Percentiles rank a stretch among this genome's conserved stretches.
Evolutionary conservation across 139 green algal genomes (phyloP).

Genomic region (Picochlorum sp.): DNA sequence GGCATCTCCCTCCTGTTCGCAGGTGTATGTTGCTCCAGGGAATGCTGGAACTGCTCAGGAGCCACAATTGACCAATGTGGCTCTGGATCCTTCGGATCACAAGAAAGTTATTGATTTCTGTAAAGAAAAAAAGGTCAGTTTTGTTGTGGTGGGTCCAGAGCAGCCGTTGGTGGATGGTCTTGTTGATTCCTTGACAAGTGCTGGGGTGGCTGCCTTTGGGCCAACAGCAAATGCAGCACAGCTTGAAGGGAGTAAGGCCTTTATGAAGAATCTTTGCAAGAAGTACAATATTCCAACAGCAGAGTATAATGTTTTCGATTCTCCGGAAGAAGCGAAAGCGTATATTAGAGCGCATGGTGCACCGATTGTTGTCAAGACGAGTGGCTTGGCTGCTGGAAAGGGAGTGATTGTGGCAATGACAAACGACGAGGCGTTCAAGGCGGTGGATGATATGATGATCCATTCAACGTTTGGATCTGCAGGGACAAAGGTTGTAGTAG

Average conservation of each 20-base stretch:
- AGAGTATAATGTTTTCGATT: constrained; percentile 71
- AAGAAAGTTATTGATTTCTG: constrained; percentile 69
- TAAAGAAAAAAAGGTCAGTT: constrained; percentile 48
- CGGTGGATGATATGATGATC: constrained; percentile 86
- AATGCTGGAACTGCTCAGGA: constrained; percentile 76
- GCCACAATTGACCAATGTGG: constrained; percentile 35
- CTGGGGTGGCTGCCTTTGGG: constrained; percentile 79
- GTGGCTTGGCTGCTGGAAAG: constrained; percentile 88
- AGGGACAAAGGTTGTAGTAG: constrained; percentile 78
- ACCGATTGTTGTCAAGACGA: constrained; percentile 96
- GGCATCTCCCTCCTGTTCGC: constrained; percentile 46
- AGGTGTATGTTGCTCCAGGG: constrained; percentile 70
- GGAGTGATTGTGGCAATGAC: constrained; percentile 82
- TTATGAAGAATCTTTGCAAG: constrained; percentile 89
- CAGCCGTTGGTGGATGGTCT: constrained; percentile 90
- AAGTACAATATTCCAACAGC: constrained; percentile 94
- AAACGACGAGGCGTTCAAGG: constrained; percentile 64
- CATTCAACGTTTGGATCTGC: constrained; percentile 60
- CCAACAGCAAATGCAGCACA: constrained; percentile 69
- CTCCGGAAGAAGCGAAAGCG: constrained; percentile 53
- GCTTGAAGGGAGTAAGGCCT: constrained; percentile 93
- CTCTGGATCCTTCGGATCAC: constrained; percentile 42
- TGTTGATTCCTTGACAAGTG: constrained; percentile 58
- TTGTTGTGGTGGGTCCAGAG: constrained; percentile 88
- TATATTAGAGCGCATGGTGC: constrained; percentile 67